These are phyloP conservation scores for Luffa aegyptiaca DNA, from an alignment of 306 rosid genomes.

Conservation along the genomic window DNA sequence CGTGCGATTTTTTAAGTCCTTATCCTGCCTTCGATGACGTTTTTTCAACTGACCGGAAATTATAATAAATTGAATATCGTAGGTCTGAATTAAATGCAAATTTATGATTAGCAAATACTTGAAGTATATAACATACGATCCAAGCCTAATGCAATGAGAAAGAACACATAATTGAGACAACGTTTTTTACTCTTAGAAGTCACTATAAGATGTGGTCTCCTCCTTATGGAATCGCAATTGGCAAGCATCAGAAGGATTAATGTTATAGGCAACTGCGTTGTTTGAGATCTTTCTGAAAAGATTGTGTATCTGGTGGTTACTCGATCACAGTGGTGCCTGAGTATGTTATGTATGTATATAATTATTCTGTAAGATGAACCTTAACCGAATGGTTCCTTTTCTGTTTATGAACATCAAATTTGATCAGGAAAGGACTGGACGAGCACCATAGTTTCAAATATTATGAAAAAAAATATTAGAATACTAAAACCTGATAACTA, in stretches of 20 bases:
- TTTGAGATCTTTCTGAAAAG: background rate
- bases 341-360: background rate
- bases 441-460: background rate
- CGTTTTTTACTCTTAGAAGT: background rate
- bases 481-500: conserved; percentile 7
- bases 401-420: background rate
- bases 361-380: background rate
- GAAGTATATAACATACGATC: background rate
- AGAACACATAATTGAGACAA: background rate
- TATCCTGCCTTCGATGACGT: background rate
- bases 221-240: background rate
- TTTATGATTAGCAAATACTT: background rate
- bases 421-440: background rate
- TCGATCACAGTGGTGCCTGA: background rate
- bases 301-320: background rate
- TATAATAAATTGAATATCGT: background rate
- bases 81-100: background rate
- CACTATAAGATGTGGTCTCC: background rate
- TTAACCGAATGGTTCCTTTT: background rate
- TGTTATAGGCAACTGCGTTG: background rate
- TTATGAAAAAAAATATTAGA: conserved; percentile 3
- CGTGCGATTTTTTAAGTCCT: background rate
- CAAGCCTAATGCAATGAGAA: background rate
- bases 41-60: background rate
- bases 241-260: background rate